Base-by-base conservation (phyloP, 106 monocot genomes). In the Narthecium ossifragum region DNA sequence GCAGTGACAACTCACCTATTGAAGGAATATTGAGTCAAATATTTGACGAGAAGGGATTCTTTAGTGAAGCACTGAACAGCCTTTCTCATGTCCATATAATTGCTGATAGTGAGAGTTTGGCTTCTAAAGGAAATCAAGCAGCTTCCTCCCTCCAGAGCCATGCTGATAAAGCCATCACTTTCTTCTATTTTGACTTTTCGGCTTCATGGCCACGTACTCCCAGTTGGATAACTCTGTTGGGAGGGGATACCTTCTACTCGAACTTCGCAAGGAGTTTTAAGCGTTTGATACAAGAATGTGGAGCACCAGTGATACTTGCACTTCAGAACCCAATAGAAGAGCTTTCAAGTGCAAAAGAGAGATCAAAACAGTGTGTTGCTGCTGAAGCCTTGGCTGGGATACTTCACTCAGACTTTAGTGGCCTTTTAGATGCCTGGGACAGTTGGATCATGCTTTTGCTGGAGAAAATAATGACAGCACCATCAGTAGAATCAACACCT, bases 201-300 rank as follows among this genome's bases (percentile, higher is more conserved):
- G 80, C 98, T 51, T 69, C 86, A 55, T 98, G 98, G 98, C 98
- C 98, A 51, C 80, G 98, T 0, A 98, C 98, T 34, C 91, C 98
- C 13, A 81, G 67, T 62, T 98, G 98, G 98, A 79, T 91, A 60
- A 82, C 98, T 33, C 70, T 81, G 39, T 59, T 77, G 22, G 64
- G 74, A 57, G 70, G 72, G 54, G 71, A 80, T 75, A 79, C 73
- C 2, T 98, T 98, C 61, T 91, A 88, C 57, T 85, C 98, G n/a
- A 85, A 52, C 46, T 98, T 84, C 65, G 98, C 98, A 15, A 75
- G 91, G 26, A 81, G 91, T 50, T 91, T 91, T 69, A 87, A 98
- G 70, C 62, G 91, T 30, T 71, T 98, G 51, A 53, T 75, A 37
- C 98, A 98, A 60, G 91, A 98, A 79, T 87, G 84, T 72, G 91